These are phyloP conservation scores for Zymoseptoria brevis DNA, from an alignment of 2,329 filamentous ascomycete species.

Conservation along the genomic window DNA sequence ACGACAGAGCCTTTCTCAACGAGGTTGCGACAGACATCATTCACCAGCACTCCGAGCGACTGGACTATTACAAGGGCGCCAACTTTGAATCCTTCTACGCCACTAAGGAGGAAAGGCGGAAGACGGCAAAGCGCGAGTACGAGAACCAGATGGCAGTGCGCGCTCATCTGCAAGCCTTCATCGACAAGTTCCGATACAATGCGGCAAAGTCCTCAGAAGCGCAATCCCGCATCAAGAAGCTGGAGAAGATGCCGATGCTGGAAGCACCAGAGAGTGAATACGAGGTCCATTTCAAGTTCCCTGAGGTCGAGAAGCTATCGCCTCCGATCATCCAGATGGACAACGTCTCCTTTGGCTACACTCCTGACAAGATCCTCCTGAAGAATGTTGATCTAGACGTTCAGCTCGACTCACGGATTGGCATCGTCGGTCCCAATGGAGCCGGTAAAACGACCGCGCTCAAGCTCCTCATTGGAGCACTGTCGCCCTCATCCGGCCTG, in stretches of 20 bases:
- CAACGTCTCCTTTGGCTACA: constrained; percentile 84
- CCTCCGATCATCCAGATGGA: constrained; percentile 98
- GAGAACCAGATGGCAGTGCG: constrained; percentile 95
- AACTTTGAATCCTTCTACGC: constrained; percentile 97
- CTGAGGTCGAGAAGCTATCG: constrained; percentile 93
- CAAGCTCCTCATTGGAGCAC: constrained; percentile 87
- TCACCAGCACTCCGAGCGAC: constrained; percentile 90
- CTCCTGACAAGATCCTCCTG: constrained; percentile 67
- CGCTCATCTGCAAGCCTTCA: constrained; percentile 92
- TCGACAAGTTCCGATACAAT: constrained; percentile 99
- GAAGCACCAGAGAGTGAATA: constrained; percentile 89
- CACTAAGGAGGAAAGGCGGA: constrained; percentile 92
- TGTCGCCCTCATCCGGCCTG: constrained; percentile 66
- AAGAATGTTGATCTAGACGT: constrained; percentile 88
- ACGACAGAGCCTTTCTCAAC: constrained; percentile 98
- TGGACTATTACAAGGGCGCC: constrained; percentile 97
- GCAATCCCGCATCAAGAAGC: constrained; percentile 96
- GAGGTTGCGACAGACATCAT: constrained; percentile 99
- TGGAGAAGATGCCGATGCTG: constrained; percentile 92
- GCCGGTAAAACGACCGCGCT: constrained; percentile 98
- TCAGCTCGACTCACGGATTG: constrained; percentile 94
- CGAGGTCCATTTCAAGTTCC: constrained; percentile 93
- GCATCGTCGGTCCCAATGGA: constrained; percentile 98
- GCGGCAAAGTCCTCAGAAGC: constrained; percentile 97
- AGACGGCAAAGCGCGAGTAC: constrained; percentile 94